phyloP scores from a whole-genome alignment of 495 filamentous ascomycete species.

The Annulohypoxylon stygium region DNA sequence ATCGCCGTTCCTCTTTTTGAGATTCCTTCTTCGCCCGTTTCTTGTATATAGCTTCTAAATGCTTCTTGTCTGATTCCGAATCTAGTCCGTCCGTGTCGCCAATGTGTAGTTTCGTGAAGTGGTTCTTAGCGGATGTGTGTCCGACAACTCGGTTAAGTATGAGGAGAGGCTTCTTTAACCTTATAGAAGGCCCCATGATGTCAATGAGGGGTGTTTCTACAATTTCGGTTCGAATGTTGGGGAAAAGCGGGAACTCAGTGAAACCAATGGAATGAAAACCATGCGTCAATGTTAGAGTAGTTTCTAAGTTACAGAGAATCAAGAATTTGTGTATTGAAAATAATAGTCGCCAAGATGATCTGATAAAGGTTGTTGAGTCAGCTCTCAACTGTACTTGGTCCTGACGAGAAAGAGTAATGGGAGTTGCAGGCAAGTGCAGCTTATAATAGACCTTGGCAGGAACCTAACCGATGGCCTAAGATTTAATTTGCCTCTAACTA shows the following conservation, averaged over 20 bases:
- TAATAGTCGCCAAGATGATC: neutral
- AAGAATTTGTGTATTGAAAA: neutral
- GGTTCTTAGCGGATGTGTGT: slow-evolving; percentile 59
- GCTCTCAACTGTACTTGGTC: neutral
- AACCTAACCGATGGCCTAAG: slow-evolving; percentile 20
- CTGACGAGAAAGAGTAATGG: slow-evolving; percentile 15
- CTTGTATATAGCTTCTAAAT: slow-evolving; percentile 61
- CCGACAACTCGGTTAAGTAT: slow-evolving; percentile 60
- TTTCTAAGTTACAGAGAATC: too few species aligned
- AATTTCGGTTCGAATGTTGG: neutral
- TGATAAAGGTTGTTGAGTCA: neutral
- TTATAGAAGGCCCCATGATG: slow-evolving; percentile 54
- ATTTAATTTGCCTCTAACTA: slow-evolving; percentile 29
- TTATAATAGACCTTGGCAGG: slow-evolving; percentile 33
- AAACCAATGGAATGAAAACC: too few species aligned
- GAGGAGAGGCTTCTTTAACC: slow-evolving; percentile 58
- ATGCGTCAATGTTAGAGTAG: too few species aligned
- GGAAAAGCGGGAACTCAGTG: neutral
- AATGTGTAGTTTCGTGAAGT: slow-evolving; percentile 59
- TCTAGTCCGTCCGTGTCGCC: slow-evolving; percentile 63
- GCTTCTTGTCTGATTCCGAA: slow-evolving; percentile 63
- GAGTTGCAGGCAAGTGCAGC: neutral
- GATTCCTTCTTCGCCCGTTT: slow-evolving; percentile 64
- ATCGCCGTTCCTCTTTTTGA: slow-evolving; percentile 65
- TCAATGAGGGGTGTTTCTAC: slow-evolving; percentile 8